Conservation (phyloP, 306 rosid genomes). For the Lathyrus oleraceus region DNA sequence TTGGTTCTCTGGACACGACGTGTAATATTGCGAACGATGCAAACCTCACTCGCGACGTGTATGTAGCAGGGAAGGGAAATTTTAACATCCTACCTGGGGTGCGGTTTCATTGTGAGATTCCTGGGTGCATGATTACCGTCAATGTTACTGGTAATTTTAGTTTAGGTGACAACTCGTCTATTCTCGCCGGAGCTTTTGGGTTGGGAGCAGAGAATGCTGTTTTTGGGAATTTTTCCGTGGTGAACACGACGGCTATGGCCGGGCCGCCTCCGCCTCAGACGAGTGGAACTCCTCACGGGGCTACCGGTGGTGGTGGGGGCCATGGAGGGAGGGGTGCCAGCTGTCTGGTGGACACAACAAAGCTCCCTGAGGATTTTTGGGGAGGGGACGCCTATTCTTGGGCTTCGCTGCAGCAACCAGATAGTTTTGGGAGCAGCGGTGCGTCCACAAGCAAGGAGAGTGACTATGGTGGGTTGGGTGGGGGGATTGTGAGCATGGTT, state of each 20-base stretch:
- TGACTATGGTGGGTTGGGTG: slow-evolving; percentile 91
- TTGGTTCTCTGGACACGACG: slow-evolving; percentile 84
- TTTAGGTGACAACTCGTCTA: slow-evolving; percentile 71
- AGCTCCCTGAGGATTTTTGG: slow-evolving; percentile 99
- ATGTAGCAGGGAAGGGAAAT: slow-evolving; percentile 92
- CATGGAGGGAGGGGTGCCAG: slow-evolving; percentile 98
- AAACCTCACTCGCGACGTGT: slow-evolving; percentile 92
- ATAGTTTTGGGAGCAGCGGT: slow-evolving; percentile 82
- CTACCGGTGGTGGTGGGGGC: slow-evolving; percentile 88
- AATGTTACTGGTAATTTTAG: slow-evolving; percentile 88
- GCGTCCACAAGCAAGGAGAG: slow-evolving; percentile 75
- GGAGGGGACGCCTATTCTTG: slow-evolving; percentile 97
- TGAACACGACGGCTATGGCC: slow-evolving; percentile 81
- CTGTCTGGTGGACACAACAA: slow-evolving; percentile 65
- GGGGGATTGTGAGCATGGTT: slow-evolving; percentile 66
- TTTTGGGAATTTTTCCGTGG: slow-evolving; percentile 69
- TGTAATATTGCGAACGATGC: slow-evolving; percentile 75
- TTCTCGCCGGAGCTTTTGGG: slow-evolving; percentile 78
- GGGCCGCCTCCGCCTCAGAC: slow-evolving; percentile 95
- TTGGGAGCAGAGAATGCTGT: slow-evolving; percentile 64
- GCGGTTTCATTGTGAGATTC: slow-evolving; percentile 68
- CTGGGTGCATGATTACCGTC: slow-evolving; percentile 77
- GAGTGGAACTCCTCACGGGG: slow-evolving; percentile 91
- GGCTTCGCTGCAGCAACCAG: slow-evolving; percentile 78
- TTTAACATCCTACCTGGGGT: slow-evolving; percentile 92